Conservation (phyloP, 2,329 filamentous ascomycete genomes). For the Claviceps pazoutovae region DNA sequence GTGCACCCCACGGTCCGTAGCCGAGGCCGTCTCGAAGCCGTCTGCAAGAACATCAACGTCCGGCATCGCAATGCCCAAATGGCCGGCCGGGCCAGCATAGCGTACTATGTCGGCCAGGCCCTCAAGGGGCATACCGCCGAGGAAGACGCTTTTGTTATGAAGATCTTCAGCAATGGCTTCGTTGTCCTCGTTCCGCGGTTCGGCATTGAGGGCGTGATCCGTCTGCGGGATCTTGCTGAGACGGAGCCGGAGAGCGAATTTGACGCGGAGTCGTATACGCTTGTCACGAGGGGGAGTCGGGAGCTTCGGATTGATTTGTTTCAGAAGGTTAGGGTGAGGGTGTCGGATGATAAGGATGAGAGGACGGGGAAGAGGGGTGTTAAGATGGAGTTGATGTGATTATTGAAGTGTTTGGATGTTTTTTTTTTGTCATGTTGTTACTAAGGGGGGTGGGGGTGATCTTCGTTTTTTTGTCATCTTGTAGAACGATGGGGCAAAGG, state of each 20-base stretch:
- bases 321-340: constrained; percentile 77
- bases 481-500: too few relatives aligned
- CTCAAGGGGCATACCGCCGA: constrained; percentile 63
- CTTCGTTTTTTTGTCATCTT: too few relatives aligned
- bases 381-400: constrained; percentile 48
- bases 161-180: constrained; percentile 92
- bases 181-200: constrained; percentile 93
- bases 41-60: constrained; percentile 97
- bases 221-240: constrained; percentile 67
- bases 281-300: constrained; percentile 45
- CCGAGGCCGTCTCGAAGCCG: constrained; percentile 72
- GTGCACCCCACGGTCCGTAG: constrained; percentile 71
- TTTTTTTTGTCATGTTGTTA: too few relatives aligned
- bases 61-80: constrained; percentile 95
- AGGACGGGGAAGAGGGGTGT: constrained; percentile 90
- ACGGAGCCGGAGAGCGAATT: constrained; percentile 69
- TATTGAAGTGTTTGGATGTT: too few relatives aligned
- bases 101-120: constrained; percentile 96
- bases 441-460: too few relatives aligned
- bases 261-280: constrained; percentile 72
- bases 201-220: constrained; percentile 84
- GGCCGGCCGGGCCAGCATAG: constrained; percentile 83
- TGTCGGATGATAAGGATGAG: constrained; percentile 88
- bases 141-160: constrained; percentile 93
- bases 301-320: constrained; percentile 65